phyloP scores from a whole-genome alignment of 257 asterid species.

The Solanum infundibuliforme region DNA sequence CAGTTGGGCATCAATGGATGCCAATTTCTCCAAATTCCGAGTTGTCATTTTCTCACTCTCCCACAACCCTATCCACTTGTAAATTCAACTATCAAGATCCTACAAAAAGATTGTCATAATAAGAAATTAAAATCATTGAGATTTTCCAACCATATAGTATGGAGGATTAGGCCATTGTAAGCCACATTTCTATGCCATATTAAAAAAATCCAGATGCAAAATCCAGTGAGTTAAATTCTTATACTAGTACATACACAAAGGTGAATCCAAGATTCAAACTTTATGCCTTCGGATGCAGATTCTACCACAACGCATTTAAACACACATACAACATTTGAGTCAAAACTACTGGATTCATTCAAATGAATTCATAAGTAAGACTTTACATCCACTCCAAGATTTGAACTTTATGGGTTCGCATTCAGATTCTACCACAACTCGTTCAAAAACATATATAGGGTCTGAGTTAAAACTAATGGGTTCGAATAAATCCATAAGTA shows the following conservation, averaged over 20 bases:
- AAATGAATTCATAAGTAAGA: not conserved
- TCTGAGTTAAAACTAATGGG: not conserved
- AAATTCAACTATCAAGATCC: slow-evolving; percentile 5
- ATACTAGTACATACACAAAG: not conserved
- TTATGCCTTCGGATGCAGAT: not conserved
- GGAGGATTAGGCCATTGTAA: not conserved
- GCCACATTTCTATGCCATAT: not conserved
- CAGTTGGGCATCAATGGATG: slow-evolving; percentile 43
- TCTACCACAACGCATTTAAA: not conserved
- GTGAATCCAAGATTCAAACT: not conserved
- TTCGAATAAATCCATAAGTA: not conserved
- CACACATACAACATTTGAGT: not conserved
- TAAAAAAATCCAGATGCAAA: not conserved
- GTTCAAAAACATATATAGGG: not conserved
- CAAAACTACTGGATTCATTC: not conserved
- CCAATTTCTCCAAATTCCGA: slow-evolving; percentile 34
- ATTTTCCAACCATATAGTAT: not conserved
- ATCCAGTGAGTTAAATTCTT: not conserved
- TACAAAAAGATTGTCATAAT: slow-evolving; percentile 1
- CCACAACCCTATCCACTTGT: not conserved
- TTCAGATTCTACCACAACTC: not conserved
- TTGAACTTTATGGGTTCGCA: not conserved
- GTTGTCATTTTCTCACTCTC: slow-evolving; percentile 16
- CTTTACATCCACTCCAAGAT: not conserved
- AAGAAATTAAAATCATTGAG: not conserved